Base-by-base conservation (phyloP, 2,329 filamentous ascomycete species). In the Alternaria angustiovoidea region DNA sequence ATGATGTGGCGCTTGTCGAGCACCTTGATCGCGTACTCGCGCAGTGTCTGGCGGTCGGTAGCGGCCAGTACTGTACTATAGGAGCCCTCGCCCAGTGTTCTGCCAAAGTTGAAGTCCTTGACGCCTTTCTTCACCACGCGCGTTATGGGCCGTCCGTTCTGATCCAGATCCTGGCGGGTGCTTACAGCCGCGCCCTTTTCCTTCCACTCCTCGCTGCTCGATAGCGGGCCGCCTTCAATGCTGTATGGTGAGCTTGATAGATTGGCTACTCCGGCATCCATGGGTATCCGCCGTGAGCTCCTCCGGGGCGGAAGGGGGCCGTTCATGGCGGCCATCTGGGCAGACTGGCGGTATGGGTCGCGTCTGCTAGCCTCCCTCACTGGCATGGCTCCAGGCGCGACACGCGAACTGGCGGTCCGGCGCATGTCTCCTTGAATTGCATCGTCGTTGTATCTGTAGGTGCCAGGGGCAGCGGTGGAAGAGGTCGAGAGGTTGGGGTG, bases 1-100 rank as follows among this genome's bases (percentile, higher is more conserved):
- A 99, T 99, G 75, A 99, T 99, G 79, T 99, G 95, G 72, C 93
- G 88, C 81, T 99, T 99, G 81, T 99, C 95, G 47, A 99, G 87
- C 16, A 99, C 94, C 79, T 99, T 99, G 81, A 99, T 94, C 26
- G 95, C 95, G 75, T 98, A 98, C 78, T 99, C 94, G 73, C 96
- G 96, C 59, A 96, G 82, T 1, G 93, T 97, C 78, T 97, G 93
- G 62, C 94, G 89, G 79, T 99, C 95, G 4, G 93, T 97, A 38
- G 94, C 95, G 53, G 95, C 88, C 65, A 95, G 88, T 38, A 99
- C 95, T 8, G 94, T 97, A 74, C 94, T 98, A 85, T 99, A 99
- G 6, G 95, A 99, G 26, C 95, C 95, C 80, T 99, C 95, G 59
- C 95, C 95, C 2, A 99, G 84, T 2, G 94, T 90, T 55, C 91